Evolutionary conservation across 768 basidiomycete species (phyloP).

Genomic region (Lactarius sp.): DNA sequence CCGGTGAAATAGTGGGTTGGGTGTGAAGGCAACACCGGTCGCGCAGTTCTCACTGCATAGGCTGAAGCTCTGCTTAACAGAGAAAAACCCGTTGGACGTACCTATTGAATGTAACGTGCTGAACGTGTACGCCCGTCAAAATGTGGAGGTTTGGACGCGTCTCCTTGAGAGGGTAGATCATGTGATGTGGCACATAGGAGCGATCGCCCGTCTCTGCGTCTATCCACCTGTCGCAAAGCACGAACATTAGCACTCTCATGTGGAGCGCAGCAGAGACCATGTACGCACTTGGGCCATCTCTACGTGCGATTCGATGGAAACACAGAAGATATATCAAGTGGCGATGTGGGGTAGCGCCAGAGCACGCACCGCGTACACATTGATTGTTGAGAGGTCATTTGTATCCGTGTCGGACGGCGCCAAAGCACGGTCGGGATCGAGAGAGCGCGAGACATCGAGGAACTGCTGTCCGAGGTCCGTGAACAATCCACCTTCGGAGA

Average conservation of each 20-base stretch:
- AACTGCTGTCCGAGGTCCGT: slow-evolving; percentile 30
- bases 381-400: slow-evolving; percentile 28
- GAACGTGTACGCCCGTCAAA: slow-evolving; percentile 33
- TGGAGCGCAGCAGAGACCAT: neutral
- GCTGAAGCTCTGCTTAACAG: neutral
- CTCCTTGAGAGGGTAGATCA: slow-evolving; percentile 34
- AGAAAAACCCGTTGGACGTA: slow-evolving; percentile 22
- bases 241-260: neutral
- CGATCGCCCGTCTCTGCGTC: slow-evolving; percentile 46
- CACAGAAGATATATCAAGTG: neutral
- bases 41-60: slow-evolving; percentile 34
- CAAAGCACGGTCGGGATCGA: slow-evolving; percentile 25
- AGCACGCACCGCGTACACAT: slow-evolving; percentile 29
- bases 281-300: slow-evolving; percentile 51
- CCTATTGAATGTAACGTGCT: slow-evolving; percentile 35
- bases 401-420: slow-evolving; percentile 24
- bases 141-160: slow-evolving; percentile 33
- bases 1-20: slow-evolving; percentile 30
- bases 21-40: slow-evolving; percentile 36
- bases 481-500: slow-evolving; percentile 29
- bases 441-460: slow-evolving; percentile 27
- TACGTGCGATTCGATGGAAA: slow-evolving; percentile 28
- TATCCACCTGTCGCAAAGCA: slow-evolving; percentile 44
- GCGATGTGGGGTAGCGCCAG: too few relatives aligned
- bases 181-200: slow-evolving; percentile 47